A percentile compares a stretch with the other conserved stretches of the same genome.
phyloP scores from a whole-genome alignment of 305 asterid genomes.

The Fraxinus sp. region DNA sequence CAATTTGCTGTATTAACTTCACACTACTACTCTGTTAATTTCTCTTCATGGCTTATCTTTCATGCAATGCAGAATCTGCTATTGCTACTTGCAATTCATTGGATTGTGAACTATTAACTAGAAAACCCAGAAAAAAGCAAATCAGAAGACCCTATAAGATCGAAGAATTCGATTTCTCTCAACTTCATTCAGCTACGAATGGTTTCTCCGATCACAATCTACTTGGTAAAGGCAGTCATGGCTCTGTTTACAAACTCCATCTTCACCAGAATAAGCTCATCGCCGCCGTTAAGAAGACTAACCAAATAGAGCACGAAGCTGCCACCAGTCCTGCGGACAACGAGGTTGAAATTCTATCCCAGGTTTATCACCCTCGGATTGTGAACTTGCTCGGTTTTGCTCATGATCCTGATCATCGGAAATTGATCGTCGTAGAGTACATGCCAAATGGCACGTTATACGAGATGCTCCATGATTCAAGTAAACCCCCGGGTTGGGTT shows the following conservation, averaged over 20 bases:
- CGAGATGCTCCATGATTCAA: slow-evolving; percentile 61
- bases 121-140: slow-evolving; percentile 7
- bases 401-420: slow-evolving; percentile 38
- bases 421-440: slow-evolving; percentile 66
- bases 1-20: neutral
- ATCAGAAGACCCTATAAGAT: slow-evolving; percentile 30
- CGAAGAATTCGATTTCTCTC: slow-evolving; percentile 48
- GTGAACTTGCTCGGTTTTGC: slow-evolving; percentile 73
- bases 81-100: slow-evolving; percentile 67
- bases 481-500: slow-evolving; percentile 61
- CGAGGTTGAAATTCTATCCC: slow-evolving; percentile 72
- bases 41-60: slow-evolving; percentile 59
- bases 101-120: slow-evolving; percentile 44
- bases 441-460: slow-evolving; percentile 78
- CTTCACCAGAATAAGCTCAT: slow-evolving; percentile 30
- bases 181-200: slow-evolving; percentile 25
- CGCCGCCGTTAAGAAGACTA: slow-evolving; percentile 67
- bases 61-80: slow-evolving; percentile 69
- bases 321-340: slow-evolving; percentile 44
- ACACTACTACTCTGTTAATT: neutral
- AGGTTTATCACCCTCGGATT: slow-evolving; percentile 52
- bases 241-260: slow-evolving; percentile 65
- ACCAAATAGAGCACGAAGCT: slow-evolving; percentile 25
- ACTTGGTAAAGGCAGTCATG: slow-evolving; percentile 83
- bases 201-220: slow-evolving; percentile 56